A percentile compares a stretch with the other conserved stretches of the same genome.
Conservation (phyloP, 345 rosid species). For the Melastoma malabathricum region DNA sequence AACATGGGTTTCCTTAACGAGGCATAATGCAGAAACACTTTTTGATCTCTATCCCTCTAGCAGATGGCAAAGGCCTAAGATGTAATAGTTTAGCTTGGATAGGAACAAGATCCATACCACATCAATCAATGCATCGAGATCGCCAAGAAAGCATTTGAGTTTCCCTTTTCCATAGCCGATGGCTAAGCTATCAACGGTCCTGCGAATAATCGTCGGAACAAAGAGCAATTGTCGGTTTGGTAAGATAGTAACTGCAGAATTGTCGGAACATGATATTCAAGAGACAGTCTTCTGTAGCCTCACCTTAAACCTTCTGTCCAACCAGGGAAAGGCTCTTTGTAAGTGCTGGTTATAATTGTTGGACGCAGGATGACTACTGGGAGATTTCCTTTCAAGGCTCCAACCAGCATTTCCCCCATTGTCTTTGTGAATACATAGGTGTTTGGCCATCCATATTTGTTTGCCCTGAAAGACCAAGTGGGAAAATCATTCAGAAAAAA, state of each 20-base stretch:
- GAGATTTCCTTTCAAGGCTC: constrained; percentile 23
- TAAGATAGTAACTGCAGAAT: background rate
- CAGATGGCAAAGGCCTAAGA: too few species aligned
- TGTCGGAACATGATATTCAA: background rate
- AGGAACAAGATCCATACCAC: constrained; percentile 24
- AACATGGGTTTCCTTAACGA: too few species aligned
- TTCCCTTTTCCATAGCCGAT: constrained; percentile 69
- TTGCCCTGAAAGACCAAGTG: constrained; percentile 34
- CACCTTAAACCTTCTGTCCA: constrained; percentile 80
- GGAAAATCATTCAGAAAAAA: background rate
- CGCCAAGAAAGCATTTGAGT: constrained; percentile 58
- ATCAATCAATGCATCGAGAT: constrained; percentile 45
- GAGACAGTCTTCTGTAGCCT: background rate
- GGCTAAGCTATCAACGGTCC: constrained; percentile 74
- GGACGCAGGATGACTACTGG: constrained; percentile 56
- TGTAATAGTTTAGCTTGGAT: too few species aligned
- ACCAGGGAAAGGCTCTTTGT: constrained; percentile 65
- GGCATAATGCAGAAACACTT: too few species aligned
- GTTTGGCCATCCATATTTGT: constrained; percentile 69
- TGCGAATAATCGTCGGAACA: constrained; percentile 10
- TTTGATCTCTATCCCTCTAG: too few species aligned
- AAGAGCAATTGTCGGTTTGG: background rate
- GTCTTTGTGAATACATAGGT: constrained; percentile 82
- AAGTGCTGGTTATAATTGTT: constrained; percentile 57
- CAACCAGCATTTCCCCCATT: constrained; percentile 73